Evolutionary conservation across 805 yeast genomes (phyloP), one percentile per base, ranked within the genome.

Genomic region (Lipomyces sp.): DNA sequence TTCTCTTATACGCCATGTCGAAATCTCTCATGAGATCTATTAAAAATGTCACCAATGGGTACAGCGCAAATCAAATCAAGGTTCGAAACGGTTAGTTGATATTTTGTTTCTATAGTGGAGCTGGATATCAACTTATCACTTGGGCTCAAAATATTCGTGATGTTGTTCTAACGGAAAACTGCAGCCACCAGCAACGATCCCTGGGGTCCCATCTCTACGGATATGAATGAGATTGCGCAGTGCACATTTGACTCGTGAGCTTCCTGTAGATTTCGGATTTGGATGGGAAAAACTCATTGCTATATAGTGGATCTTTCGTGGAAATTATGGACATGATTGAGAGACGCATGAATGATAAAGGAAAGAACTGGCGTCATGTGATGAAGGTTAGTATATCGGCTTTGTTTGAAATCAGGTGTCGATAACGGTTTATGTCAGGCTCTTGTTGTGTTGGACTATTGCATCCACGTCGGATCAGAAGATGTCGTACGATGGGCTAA

Each of bases 291-390:
- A 51, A 10, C 34, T 32, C 54, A 29, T 51, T 7, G 32, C 32
- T 4, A 24, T 18, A 24, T 51, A 79, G 80, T 69, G 86, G 89
- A 7, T 96, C 90, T 72, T 87, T 92, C 73, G 82, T 92, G 74
- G 96, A 92, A 75, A 86, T 92, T 57, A 90, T 93, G 95, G 98
- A 94, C 75, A 92, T 94, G 89, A 79, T 94, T 54, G 98, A 94
- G 79, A 86, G 92, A 71, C 85, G 98, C 69, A 80, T 94, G 71
- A 94, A 93, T 75, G 98, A 94, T 76, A 93, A 92, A 81, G 98
- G 98, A 69, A 93, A 92, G 77, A 90, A 94, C 79, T 94, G 98
- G 98, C 85, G 97, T 72, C 98, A 94, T 77, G 92, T 94, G 57
- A 93, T 95, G 70, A 95, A 94, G 63, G 73, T 70, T 51, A 32